Base-by-base conservation (phyloP, 345 rosid species). In the Gossypium stocksii region DNA sequence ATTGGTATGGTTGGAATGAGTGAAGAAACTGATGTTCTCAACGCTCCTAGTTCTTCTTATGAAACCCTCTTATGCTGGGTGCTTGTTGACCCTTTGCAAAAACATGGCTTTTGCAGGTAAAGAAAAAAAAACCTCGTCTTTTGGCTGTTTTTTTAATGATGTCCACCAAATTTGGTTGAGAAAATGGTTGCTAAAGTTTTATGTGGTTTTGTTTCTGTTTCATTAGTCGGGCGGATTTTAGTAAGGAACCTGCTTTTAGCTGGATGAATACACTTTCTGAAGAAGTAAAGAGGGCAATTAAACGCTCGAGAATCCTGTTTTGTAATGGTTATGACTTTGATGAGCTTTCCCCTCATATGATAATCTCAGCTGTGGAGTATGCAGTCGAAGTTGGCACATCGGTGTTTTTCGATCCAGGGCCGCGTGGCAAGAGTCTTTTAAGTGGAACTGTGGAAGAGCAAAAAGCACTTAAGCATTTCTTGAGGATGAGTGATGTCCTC, bases 51-150 rank as follows among this genome's bases (percentile, higher is more conserved):
- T 80, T 81, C 87, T 11, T 79, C 77, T 9, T 89, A 86, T 79
- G 91, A 96, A 70, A 93, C 99, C 7, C 98, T 91, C 77, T 67
- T 96, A 61, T 96, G 99, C 71, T 96, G 99, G 97, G 98, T 95
- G 77, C 97, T 95, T 12, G 98, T 95, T 44, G 97, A 95, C 77
- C 96, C 93, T 74, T 63, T 79, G 74, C 98, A 89, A 76, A 88
- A 90, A 65, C 99, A 95, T 86, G 98, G 97, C 45, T 95, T 95
- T 88, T 95, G 99, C 91, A 93, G 99, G 99, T 93, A 84, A 66
- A 78, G 54, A 13, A 8, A 53, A 53, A 17, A 23, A 3, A 49
- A 19, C 2, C 7, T 12, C 2, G 0, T 64, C 44, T 52, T 34
- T 63, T 74, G 6, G 9, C 17, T 56, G 2, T 41, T 41, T 48